These are phyloP conservation scores for Rehmannia glutinosa DNA, from an alignment of 257 asterid species.

Conservation along the genomic window DNA sequence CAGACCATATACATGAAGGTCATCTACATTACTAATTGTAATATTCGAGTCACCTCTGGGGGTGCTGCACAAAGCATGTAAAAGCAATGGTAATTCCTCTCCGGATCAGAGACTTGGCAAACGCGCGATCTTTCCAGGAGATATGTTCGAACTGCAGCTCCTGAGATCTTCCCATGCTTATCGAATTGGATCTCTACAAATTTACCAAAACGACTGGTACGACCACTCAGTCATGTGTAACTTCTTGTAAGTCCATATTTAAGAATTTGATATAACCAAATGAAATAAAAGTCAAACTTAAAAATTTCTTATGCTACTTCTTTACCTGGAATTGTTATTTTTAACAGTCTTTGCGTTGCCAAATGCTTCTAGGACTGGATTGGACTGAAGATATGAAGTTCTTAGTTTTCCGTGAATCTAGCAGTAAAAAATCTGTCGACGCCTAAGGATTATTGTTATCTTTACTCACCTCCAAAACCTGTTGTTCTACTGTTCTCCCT, in stretches of 20 bases:
- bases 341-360: slow-evolving; percentile 95
- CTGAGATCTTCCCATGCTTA: slow-evolving; percentile 86
- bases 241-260: slow-evolving; percentile 38
- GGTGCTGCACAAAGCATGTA: slow-evolving; percentile 99
- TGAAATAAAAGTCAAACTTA: neutral
- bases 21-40: neutral
- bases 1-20: neutral
- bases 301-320: neutral
- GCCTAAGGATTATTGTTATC: slow-evolving; percentile 4
- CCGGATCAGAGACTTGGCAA: slow-evolving; percentile 95
- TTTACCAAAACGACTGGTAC: slow-evolving; percentile 96
- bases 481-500: slow-evolving; percentile 97
- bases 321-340: slow-evolving; percentile 91
- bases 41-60: slow-evolving; percentile 58
- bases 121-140: slow-evolving; percentile 95
- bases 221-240: slow-evolving; percentile 42
- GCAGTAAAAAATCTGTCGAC: slow-evolving; percentile 7
- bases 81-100: slow-evolving; percentile 93
- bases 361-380: slow-evolving; percentile 96
- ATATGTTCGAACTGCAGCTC: slow-evolving; percentile 95
- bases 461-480: slow-evolving; percentile 80
- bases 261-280: neutral
- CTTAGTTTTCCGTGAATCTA: slow-evolving; percentile 14
- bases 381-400: slow-evolving; percentile 50
- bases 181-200: slow-evolving; percentile 96